Percentiles rank a stretch among this genome's conserved stretches.
Conservation (phyloP, 2,329 filamentous ascomycete species). For the Diplocarpon mali region DNA sequence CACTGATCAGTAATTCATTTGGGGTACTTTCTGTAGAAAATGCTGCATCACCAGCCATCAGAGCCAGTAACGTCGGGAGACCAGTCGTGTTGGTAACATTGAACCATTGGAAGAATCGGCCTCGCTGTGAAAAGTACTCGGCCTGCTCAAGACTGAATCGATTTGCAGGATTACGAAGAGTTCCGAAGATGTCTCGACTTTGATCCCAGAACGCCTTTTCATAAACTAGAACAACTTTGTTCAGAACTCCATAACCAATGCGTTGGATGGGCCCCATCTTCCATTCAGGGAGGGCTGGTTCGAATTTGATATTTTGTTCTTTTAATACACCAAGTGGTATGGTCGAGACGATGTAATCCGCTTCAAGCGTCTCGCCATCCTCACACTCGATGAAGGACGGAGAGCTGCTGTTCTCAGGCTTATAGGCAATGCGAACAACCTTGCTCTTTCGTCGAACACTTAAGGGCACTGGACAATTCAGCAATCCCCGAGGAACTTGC, state of each 20-base stretch:
- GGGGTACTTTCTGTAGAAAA: conserved; percentile 72
- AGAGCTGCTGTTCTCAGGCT: conserved; percentile 34
- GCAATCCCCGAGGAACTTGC: conserved; percentile 78
- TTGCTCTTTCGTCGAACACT: conserved; percentile 64
- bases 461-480: conserved; percentile 64
- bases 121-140: conserved; percentile 68
- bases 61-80: conserved; percentile 72
- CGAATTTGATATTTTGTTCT: conserved; percentile 67
- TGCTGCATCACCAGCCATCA: conserved; percentile 94
- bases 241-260: conserved; percentile 85
- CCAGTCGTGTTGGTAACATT: conserved; percentile 87
- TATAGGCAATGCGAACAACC: conserved; percentile 61
- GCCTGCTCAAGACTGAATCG: conserved; percentile 62
- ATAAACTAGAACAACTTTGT: conserved; percentile 91
- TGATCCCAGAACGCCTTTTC: conserved; percentile 85
- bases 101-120: conserved; percentile 97
- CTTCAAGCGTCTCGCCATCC: conserved; percentile 64
- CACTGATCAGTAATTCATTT: conserved; percentile 64
- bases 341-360: conserved; percentile 86
- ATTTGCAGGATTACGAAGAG: conserved; percentile 64
- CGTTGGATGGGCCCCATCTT: conserved; percentile 71
- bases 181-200: conserved; percentile 83
- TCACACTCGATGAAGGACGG: conserved; percentile 60
- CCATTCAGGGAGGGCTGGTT: conserved; percentile 81
- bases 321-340: conserved; percentile 88